Evolutionary conservation across 306 rosid genomes (phyloP).

Genomic region (Citrullus colocynthis): DNA sequence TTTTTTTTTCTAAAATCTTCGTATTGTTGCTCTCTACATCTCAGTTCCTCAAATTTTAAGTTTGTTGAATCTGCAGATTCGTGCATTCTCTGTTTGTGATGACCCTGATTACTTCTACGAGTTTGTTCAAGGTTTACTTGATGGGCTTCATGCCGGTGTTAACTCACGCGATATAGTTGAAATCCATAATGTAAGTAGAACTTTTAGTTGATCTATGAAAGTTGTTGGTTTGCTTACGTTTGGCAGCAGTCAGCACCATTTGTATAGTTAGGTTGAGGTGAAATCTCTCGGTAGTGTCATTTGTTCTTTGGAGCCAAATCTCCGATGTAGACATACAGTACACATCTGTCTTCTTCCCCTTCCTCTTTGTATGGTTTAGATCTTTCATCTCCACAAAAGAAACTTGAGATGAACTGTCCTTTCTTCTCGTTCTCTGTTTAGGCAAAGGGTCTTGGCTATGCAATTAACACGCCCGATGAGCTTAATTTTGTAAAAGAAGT

Average conservation of each 20-base stretch:
- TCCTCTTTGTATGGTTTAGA: neutral
- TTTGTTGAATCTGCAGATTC: constrained; percentile 41
- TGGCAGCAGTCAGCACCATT: neutral
- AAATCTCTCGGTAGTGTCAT: neutral
- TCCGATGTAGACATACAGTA: neutral
- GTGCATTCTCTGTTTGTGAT: constrained; percentile 73
- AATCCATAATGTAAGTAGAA: constrained; percentile 55
- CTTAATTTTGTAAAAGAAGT: constrained; percentile 60
- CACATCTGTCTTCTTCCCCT: neutral
- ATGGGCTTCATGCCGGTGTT: constrained; percentile 68
- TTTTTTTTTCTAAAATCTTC: neutral
- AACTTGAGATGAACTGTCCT: neutral
- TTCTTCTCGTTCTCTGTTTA: constrained; percentile 14
- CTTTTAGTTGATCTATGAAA: neutral
- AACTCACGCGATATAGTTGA: constrained; percentile 54
- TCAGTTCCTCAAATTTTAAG: constrained; percentile 6
- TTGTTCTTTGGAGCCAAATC: neutral
- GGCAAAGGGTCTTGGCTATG: constrained; percentile 96
- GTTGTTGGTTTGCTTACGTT: neutral
- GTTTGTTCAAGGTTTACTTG: constrained; percentile 74
- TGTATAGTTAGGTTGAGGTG: neutral
- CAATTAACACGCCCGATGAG: constrained; percentile 76
- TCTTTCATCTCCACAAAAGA: neutral
- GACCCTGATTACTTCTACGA: constrained; percentile 78
- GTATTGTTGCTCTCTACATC: constrained; percentile 6